These are phyloP conservation scores for Isabelozyma gotoi DNA, from an alignment of 805 yeast genomes.

Conservation along the genomic window DNA sequence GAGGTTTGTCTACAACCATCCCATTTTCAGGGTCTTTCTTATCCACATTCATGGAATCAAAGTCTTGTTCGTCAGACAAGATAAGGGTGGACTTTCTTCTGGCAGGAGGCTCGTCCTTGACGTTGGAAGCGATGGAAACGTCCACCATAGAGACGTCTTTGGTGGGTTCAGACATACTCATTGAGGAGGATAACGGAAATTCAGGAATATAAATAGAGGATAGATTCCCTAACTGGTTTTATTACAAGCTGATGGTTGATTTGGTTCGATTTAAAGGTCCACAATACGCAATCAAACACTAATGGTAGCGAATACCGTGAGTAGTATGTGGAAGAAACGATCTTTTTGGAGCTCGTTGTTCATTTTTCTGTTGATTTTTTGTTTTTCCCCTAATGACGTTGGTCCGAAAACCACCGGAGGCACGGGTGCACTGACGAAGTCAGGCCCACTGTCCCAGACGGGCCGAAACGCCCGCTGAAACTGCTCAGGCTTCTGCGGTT, in stretches of 20 bases:
- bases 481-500: too few species aligned
- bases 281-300: background rate
- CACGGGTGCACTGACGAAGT: background rate
- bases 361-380: background rate
- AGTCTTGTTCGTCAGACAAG: conserved; percentile 65
- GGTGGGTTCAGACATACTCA: conserved; percentile 5
- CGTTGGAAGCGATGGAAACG: conserved; percentile 30
- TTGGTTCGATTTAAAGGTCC: too few species aligned
- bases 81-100: conserved; percentile 72
- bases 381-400: background rate
- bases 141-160: conserved; percentile 46
- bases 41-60: conserved; percentile 48
- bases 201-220: background rate
- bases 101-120: conserved; percentile 18
- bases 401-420: background rate
- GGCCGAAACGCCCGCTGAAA: too few species aligned
- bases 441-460: too few species aligned
- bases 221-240: too few species aligned
- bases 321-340: too few species aligned
- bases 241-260: too few species aligned
- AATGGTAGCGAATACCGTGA: too few species aligned
- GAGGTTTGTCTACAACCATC: conserved; percentile 18
- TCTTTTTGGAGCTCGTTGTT: background rate
- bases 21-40: conserved; percentile 19
- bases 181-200: background rate